Evolutionary conservation across 805 yeast genomes (phyloP).

Genomic region (Starmerella bacillaris): DNA sequence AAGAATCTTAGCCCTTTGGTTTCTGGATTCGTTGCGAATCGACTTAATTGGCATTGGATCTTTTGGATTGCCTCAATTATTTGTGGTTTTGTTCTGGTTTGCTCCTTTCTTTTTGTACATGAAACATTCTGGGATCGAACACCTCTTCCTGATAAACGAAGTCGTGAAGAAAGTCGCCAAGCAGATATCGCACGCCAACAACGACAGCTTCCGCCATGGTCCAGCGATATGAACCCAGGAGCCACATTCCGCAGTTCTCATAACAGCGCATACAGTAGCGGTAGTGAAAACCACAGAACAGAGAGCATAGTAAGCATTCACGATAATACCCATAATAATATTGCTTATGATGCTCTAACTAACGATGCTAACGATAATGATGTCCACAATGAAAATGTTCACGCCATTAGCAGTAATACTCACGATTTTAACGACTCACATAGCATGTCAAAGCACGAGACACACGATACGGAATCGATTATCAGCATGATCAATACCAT

Average conservation of each 20-base stretch:
- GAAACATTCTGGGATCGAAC: conserved; percentile 48
- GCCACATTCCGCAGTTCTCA: background rate
- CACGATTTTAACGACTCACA: background rate
- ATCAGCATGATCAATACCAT: background rate
- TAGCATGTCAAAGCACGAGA: background rate
- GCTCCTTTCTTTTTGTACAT: conserved; percentile 39
- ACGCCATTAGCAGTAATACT: no score
- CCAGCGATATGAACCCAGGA: background rate
- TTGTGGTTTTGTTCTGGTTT: conserved; percentile 29
- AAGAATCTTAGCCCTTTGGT: conserved; percentile 41
- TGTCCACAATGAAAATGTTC: no score
- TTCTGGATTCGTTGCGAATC: conserved; percentile 34
- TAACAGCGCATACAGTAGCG: background rate
- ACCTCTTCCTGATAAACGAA: conserved; percentile 33
- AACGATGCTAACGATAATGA: background rate
- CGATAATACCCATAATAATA: background rate
- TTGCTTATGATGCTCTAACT: background rate
- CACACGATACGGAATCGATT: background rate
- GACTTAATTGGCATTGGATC: conserved; percentile 39
- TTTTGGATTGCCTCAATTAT: conserved; percentile 42
- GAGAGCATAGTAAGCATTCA: background rate
- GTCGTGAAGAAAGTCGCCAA: conserved; percentile 30
- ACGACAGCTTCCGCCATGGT: conserved; percentile 12
- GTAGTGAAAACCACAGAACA: background rate
- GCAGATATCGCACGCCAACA: conserved; percentile 27